A percentile compares a stretch with the other conserved stretches of the same genome.
Conservation (phyloP, 805 yeast genomes). For the Nakazawaea ambrosiae region DNA sequence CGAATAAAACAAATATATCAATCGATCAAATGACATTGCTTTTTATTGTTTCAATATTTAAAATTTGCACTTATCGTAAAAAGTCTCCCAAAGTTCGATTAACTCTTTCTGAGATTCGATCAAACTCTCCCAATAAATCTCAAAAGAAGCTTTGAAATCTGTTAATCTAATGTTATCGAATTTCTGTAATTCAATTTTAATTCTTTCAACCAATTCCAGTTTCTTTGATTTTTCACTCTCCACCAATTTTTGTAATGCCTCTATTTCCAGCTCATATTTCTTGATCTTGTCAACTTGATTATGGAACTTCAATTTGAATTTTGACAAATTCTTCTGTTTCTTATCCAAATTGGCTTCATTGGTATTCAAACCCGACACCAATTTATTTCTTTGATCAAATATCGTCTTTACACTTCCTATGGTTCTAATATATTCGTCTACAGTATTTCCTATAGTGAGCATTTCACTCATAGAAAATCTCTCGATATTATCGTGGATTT, state of each 20-base stretch:
- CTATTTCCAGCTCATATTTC: slow-evolving; percentile 51
- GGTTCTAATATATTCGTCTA: slow-evolving; percentile 80
- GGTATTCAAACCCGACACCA: slow-evolving; percentile 36
- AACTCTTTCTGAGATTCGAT: slow-evolving; percentile 92
- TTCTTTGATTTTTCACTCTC: slow-evolving; percentile 50
- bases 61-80: slow-evolving; percentile 50
- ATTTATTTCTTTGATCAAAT: slow-evolving; percentile 65
- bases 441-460: slow-evolving; percentile 75
- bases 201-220: slow-evolving; percentile 55
- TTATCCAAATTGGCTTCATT: slow-evolving; percentile 36
- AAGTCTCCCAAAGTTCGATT: slow-evolving; percentile 83
- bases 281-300: slow-evolving; percentile 58
- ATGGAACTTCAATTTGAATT: slow-evolving; percentile 35
- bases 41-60: slow-evolving; percentile 3
- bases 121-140: slow-evolving; percentile 82
- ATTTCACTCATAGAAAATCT: slow-evolving; percentile 81
- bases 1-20: neutral
- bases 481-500: slow-evolving; percentile 66
- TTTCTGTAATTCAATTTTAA: slow-evolving; percentile 57
- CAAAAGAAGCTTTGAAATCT: slow-evolving; percentile 85
- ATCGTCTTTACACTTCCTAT: slow-evolving; percentile 69
- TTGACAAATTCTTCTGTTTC: slow-evolving; percentile 37
- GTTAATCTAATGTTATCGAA: slow-evolving; percentile 73
- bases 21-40: neutral
- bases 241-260: slow-evolving; percentile 45